These are phyloP conservation scores for Aspergillus nomiae DNA, from an alignment of 2,329 filamentous ascomycete genomes.

Conservation along the genomic window DNA sequence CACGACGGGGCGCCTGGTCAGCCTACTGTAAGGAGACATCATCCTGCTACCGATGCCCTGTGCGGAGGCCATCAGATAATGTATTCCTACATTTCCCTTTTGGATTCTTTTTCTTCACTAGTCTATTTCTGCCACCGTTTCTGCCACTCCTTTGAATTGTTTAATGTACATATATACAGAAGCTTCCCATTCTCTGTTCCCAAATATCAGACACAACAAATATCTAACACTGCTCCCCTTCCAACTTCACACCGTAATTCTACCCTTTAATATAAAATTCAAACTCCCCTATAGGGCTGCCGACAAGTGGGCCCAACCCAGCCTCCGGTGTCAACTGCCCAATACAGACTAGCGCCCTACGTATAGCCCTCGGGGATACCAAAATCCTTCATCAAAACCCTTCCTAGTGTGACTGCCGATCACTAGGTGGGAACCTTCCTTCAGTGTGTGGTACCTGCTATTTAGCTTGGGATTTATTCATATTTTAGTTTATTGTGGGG, in stretches of 20 bases:
- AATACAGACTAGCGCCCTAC: not conserved
- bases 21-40: not conserved
- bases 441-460: too few relatives aligned
- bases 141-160: not conserved
- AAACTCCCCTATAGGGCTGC: not conserved
- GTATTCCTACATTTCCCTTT: not conserved
- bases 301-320: not conserved
- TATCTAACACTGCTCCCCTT: too few relatives aligned
- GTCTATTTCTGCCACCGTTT: not conserved
- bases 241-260: too few relatives aligned
- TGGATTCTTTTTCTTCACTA: not conserved
- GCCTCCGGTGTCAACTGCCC: not conserved
- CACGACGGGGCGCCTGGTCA: not conserved
- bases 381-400: too few relatives aligned
- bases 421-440: too few relatives aligned
- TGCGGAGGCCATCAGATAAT: not conserved
- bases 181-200: too few relatives aligned
- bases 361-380: too few relatives aligned
- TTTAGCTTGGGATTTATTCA: too few relatives aligned
- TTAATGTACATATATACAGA: not conserved
- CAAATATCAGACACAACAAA: too few relatives aligned
- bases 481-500: too few relatives aligned
- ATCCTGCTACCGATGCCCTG: not conserved
- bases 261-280: not conserved
- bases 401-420: too few relatives aligned